A percentile compares a stretch with the other conserved stretches of the same genome.
Conservation (phyloP, 495 filamentous ascomycete genomes). For the Glutinoglossum americanum region DNA sequence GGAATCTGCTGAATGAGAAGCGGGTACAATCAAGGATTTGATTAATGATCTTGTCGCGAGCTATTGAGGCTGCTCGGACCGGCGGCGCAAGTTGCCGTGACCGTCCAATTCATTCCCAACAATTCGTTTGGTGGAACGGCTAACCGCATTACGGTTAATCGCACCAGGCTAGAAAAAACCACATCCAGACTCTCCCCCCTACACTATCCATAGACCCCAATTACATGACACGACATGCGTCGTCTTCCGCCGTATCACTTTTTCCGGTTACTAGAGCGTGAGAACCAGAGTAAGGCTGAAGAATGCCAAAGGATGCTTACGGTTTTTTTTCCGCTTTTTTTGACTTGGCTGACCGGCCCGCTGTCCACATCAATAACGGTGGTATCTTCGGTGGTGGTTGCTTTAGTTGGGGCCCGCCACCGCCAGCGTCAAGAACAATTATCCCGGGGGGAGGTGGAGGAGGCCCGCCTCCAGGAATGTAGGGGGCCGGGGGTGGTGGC, state of each 20-base stretch:
- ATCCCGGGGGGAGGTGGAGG: not conserved
- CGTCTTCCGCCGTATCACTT: constrained; percentile 3
- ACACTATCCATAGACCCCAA: too few species aligned
- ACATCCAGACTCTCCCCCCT: not conserved
- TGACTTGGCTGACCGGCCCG: constrained; percentile 4
- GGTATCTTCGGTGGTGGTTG: constrained; percentile 1
- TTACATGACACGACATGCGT: constrained; percentile 6
- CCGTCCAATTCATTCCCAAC: not conserved
- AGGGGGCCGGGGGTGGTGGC: not conserved
- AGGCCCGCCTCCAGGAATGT: not conserved
- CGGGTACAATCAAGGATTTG: not conserved
- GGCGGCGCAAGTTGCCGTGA: not conserved
- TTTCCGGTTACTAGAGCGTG: not conserved
- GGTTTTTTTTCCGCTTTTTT: constrained; percentile 9
- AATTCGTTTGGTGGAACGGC: not conserved
- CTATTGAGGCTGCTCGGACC: not conserved
- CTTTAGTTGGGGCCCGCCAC: not conserved
- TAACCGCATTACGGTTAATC: not conserved
- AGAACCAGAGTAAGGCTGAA: not conserved
- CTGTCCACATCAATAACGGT: constrained; percentile 5
- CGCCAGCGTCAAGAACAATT: not conserved
- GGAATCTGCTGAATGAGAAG: not conserved
- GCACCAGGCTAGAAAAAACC: too few species aligned
- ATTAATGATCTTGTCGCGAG: not conserved
- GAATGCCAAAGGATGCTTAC: constrained; percentile 2